Percentiles rank a stretch among this genome's conserved stretches.
phyloP scores from a whole-genome alignment of 73 alveolate species.

The Paramecium primaurelia region DNA sequence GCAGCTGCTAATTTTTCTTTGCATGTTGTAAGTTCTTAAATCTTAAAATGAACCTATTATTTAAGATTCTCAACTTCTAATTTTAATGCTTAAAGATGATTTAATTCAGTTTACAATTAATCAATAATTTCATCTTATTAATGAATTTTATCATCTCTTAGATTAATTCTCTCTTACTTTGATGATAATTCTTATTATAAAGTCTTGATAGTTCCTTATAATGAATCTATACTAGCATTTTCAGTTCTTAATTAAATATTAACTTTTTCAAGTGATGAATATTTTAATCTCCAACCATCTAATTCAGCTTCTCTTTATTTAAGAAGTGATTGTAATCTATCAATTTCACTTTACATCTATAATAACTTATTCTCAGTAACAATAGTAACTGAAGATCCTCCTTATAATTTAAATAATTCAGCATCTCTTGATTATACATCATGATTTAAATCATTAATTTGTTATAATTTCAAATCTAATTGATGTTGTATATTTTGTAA shows the following conservation, averaged over 20 bases:
- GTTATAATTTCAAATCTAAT: background rate
- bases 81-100: background rate
- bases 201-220: background rate
- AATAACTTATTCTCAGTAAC: background rate
- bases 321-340: background rate
- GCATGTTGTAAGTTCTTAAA: background rate
- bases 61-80: background rate
- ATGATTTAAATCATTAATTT: background rate
- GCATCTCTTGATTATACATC: background rate
- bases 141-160: background rate
- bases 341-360: background rate
- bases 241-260: background rate
- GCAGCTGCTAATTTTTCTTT: background rate
- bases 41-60: background rate
- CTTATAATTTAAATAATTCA: background rate
- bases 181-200: background rate
- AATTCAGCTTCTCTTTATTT: constrained; percentile 6
- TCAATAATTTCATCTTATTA: background rate
- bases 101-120: background rate
- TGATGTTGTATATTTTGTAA: background rate
- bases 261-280: background rate
- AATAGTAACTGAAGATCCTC: constrained; percentile 11
- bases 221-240: background rate
- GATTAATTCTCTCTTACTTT: background rate
- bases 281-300: constrained; percentile 29